A percentile compares a stretch with the other conserved stretches of the same genome.
These are phyloP conservation scores for Lipomyces chichibuensis DNA, from an alignment of 805 yeast species.

Conservation along the genomic window DNA sequence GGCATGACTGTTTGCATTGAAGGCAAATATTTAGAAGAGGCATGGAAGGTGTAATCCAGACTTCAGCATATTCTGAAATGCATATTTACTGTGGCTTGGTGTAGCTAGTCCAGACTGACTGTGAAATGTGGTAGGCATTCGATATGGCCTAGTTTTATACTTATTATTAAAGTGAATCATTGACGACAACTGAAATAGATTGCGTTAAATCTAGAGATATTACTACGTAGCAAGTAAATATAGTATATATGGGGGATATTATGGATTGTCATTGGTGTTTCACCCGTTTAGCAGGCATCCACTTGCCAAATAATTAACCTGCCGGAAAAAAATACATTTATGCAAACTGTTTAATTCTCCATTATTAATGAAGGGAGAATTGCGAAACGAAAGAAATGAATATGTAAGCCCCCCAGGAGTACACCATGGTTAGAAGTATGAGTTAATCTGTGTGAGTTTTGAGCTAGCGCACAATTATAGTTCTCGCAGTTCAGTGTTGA, in stretches of 20 bases:
- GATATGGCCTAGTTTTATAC: not conserved
- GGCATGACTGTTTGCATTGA: slow-evolving; percentile 1
- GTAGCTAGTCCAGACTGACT: not conserved
- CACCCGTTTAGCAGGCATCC: not conserved
- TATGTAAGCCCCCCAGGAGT: not conserved
- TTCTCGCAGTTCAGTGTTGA: not conserved
- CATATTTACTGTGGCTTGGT: not conserved
- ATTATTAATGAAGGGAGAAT: not conserved
- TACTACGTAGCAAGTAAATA: not conserved
- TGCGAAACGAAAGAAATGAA: not conserved
- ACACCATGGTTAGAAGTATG: not conserved
- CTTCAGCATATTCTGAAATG: not conserved
- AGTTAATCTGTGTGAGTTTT: not conserved
- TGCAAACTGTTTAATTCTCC: not conserved
- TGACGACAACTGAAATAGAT: not conserved
- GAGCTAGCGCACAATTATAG: too few species aligned
- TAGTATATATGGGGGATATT: not conserved
- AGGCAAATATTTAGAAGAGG: not conserved
- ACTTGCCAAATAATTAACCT: not conserved
- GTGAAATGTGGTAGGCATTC: not conserved
- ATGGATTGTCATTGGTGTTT: not conserved
- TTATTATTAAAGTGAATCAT: not conserved
- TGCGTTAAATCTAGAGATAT: not conserved
- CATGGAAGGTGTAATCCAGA: slow-evolving; percentile 1
- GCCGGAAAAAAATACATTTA: not conserved